These are phyloP conservation scores for Zasmidium angulare DNA, from an alignment of 2,329 filamentous ascomycete genomes.

Conservation along the genomic window DNA sequence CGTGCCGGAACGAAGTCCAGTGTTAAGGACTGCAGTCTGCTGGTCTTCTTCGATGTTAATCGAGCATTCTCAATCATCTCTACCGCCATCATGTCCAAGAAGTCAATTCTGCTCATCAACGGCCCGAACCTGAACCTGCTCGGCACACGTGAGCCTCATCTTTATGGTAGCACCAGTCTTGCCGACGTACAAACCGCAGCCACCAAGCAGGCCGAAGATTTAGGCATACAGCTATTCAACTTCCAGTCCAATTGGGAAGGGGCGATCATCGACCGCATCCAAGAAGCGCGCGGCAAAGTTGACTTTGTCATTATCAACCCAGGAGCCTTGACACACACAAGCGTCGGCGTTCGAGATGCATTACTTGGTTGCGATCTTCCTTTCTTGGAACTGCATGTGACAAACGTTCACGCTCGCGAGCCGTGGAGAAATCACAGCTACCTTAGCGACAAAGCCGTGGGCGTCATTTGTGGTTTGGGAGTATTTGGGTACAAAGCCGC, in stretches of 20 bases:
- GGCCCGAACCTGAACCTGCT: constrained; percentile 83
- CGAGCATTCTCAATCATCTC: background rate
- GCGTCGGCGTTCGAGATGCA: constrained; percentile 73
- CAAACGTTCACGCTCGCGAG: constrained; percentile 72
- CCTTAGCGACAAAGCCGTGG: constrained; percentile 72
- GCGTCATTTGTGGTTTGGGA: constrained; percentile 68
- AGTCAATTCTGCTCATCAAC: constrained; percentile 19
- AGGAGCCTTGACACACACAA: constrained; percentile 73
- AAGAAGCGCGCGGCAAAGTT: constrained; percentile 59
- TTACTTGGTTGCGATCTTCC: constrained; percentile 67
- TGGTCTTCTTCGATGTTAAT: too few relatives aligned
- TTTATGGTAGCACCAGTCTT: constrained; percentile 72
- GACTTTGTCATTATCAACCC: constrained; percentile 75
- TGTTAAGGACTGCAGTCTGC: too few relatives aligned
- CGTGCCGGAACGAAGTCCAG: background rate
- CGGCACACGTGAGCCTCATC: constrained; percentile 69
- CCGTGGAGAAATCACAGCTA: constrained; percentile 68
- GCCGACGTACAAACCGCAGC: constrained; percentile 57
- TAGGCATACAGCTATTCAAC: constrained; percentile 53
- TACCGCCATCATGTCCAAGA: background rate
- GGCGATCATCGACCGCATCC: constrained; percentile 70
- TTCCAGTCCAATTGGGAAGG: constrained; percentile 82
- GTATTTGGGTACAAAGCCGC: constrained; percentile 49
- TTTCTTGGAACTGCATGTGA: constrained; percentile 76
- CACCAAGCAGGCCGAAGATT: constrained; percentile 49